These are phyloP conservation scores for Escovopsis weberi DNA, from an alignment of 2,329 filamentous ascomycete species.

Conservation along the genomic window DNA sequence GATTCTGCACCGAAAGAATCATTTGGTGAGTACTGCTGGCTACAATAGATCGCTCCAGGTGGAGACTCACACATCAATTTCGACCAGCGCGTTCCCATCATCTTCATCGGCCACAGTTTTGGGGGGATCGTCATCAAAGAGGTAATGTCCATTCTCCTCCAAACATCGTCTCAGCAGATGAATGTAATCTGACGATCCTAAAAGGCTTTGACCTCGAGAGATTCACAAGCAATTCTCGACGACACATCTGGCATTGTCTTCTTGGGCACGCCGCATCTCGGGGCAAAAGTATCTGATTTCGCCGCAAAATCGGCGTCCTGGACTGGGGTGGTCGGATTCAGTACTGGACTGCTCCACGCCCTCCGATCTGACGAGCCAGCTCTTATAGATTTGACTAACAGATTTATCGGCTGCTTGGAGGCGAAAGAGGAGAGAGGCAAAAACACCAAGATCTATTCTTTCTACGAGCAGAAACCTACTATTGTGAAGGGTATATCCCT, in stretches of 20 bases:
- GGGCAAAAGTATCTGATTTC: slow-evolving; percentile 3
- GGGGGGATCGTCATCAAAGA: slow-evolving; percentile 11
- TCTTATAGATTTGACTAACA: slow-evolving; percentile 2
- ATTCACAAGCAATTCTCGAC: slow-evolving; percentile 3
- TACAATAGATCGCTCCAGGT: too few species aligned
- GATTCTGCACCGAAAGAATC: not conserved
- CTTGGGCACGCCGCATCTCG: slow-evolving; percentile 8
- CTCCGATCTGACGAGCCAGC: slow-evolving; percentile 2
- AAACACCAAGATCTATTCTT: slow-evolving; percentile 4
- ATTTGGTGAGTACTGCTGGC: not conserved
- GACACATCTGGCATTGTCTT: slow-evolving; percentile 8
- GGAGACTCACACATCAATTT: not conserved
- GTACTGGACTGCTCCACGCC: slow-evolving; percentile 3
- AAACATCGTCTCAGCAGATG: not conserved
- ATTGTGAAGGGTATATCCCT: slow-evolving; percentile 4
- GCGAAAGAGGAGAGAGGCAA: not conserved
- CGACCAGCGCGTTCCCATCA: slow-evolving; percentile 6
- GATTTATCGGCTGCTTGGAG: not conserved
- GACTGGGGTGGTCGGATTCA: slow-evolving; percentile 6
- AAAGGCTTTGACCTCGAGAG: slow-evolving; percentile 1
- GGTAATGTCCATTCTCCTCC: not conserved
- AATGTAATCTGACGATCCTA: not conserved
- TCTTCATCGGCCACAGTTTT: slow-evolving; percentile 12
- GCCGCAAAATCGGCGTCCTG: slow-evolving; percentile 2
- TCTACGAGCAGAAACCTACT: slow-evolving; percentile 10